Evolutionary conservation across 2,329 filamentous ascomycete genomes (phyloP).

Genomic region (Hypomyces rosellus): DNA sequence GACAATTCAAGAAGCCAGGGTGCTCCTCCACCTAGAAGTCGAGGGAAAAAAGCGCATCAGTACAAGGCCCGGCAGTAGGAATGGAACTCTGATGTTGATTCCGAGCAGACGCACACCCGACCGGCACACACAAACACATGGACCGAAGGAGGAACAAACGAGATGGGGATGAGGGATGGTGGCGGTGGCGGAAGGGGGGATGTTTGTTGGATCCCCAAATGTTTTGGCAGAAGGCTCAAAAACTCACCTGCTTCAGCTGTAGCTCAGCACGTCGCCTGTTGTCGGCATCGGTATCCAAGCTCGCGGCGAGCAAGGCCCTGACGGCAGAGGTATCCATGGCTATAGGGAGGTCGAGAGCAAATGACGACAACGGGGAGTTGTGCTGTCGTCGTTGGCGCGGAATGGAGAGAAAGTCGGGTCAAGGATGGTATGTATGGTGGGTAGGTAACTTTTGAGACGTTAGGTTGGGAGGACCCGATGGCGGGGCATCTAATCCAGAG

Average conservation of each 20-base stretch:
- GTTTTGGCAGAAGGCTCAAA: not conserved
- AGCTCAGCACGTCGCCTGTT: conserved; percentile 70
- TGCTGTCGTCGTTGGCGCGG: conserved; percentile 23
- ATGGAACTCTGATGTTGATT: too few relatives aligned
- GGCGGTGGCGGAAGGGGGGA: not conserved
- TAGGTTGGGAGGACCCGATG: conserved; percentile 14
- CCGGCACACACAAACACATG: too few relatives aligned
- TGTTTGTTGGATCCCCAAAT: not conserved
- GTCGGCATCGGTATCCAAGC: conserved; percentile 68
- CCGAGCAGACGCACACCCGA: too few relatives aligned
- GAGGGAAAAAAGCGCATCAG: conserved; percentile 14
- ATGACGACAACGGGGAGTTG: conserved; percentile 20
- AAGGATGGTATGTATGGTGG: not conserved
- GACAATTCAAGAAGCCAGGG: conserved; percentile 81
- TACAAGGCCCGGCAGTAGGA: not conserved
- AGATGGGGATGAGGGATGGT: not conserved
- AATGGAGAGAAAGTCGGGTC: conserved; percentile 10
- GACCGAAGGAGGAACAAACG: too few relatives aligned
- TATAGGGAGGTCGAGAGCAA: conserved; percentile 18
- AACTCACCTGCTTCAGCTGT: conserved; percentile 71
- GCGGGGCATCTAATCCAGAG: conserved; percentile 13
- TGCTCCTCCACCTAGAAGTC: conserved; percentile 73
- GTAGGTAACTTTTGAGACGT: conserved; percentile 5
- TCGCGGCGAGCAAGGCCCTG: conserved; percentile 70
- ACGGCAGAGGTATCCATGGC: conserved; percentile 69